Conservation (phyloP, 1,139 yeast species). For the Sugiyamaella castrensis region DNA sequence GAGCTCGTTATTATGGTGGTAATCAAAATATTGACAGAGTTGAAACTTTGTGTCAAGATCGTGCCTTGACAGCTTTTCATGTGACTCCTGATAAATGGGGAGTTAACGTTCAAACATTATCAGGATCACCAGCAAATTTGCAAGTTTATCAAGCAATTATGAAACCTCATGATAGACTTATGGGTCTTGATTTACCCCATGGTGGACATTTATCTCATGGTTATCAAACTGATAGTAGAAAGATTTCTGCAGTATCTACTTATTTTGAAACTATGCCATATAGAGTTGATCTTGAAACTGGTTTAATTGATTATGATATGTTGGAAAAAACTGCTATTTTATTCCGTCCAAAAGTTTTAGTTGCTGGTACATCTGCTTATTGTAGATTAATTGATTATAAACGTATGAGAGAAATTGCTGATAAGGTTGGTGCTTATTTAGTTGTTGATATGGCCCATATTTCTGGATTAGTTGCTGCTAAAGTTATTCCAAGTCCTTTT, state of each 20-base stretch:
- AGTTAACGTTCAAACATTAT: constrained; percentile 88
- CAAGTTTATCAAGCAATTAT: constrained; percentile 90
- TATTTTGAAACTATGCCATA: constrained; percentile 98
- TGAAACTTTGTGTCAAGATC: constrained; percentile 82
- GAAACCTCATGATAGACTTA: constrained; percentile 87
- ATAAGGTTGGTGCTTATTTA: constrained; percentile 88
- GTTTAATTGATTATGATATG: constrained; percentile 86
- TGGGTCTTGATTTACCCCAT: constrained; percentile 96
- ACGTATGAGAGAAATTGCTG: constrained; percentile 86
- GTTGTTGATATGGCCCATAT: constrained; percentile 96
- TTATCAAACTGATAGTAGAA: constrained; percentile 82
- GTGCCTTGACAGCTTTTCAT: constrained; percentile 84
- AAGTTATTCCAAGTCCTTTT: constrained; percentile 89
- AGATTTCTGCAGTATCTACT: constrained; percentile 86
- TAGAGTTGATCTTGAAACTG: constrained; percentile 79
- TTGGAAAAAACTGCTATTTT: constrained; percentile 78
- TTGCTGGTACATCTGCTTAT: constrained; percentile 97
- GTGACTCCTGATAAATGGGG: constrained; percentile 86
- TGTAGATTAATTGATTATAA: constrained; percentile 87
- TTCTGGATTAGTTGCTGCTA: constrained; percentile 91
- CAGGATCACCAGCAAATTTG: constrained; percentile 95
- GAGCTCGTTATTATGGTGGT: constrained; percentile 97
- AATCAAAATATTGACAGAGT: constrained; percentile 91
- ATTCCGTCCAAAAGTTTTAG: constrained; percentile 91
- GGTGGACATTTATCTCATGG: constrained; percentile 98